These are phyloP conservation scores for Chaetomium sp. DNA, from an alignment of 2,329 filamentous ascomycete species.

Conservation along the genomic window DNA sequence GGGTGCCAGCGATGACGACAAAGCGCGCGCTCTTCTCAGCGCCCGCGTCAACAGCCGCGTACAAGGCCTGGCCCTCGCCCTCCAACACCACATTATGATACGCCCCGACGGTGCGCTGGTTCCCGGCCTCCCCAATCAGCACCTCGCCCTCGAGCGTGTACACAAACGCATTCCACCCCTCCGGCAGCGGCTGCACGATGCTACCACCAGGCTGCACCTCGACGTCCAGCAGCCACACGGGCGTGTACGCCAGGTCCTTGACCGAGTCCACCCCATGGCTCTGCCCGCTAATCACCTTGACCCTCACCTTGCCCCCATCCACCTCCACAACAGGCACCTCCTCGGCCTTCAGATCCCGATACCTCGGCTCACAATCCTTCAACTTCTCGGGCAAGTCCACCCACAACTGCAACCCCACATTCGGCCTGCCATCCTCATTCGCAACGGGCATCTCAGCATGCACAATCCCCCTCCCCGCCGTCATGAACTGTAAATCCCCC, in stretches of 20 bases:
- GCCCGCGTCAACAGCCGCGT: slow-evolving; percentile 67
- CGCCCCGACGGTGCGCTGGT: slow-evolving; percentile 59
- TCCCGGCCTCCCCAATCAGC: slow-evolving; percentile 59
- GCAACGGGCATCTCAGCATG: slow-evolving; percentile 93
- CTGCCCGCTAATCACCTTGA: slow-evolving; percentile 90
- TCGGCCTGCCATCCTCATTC: slow-evolving; percentile 67
- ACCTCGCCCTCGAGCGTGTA: slow-evolving; percentile 79
- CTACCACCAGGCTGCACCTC: slow-evolving; percentile 76
- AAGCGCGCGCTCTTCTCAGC: slow-evolving; percentile 62
- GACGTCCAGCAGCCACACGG: slow-evolving; percentile 93
- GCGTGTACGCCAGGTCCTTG: slow-evolving; percentile 90
- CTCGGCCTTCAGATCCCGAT: slow-evolving; percentile 75
- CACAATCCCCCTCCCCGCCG: slow-evolving; percentile 85
- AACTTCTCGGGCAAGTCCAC: slow-evolving; percentile 82
- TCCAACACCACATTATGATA: slow-evolving; percentile 92
- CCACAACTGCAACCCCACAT: slow-evolving; percentile 92
- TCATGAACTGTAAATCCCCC: slow-evolving; percentile 98
- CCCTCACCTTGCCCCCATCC: slow-evolving; percentile 71
- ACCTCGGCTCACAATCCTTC: slow-evolving; percentile 88
- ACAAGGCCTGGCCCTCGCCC: slow-evolving; percentile 72
- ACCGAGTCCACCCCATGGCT: slow-evolving; percentile 83
- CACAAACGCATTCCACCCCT: slow-evolving; percentile 85
- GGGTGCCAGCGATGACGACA: slow-evolving; percentile 76
- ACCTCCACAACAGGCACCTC: slow-evolving; percentile 78
- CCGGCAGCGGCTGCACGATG: slow-evolving; percentile 73